These are phyloP conservation scores for Fagus sylvatica DNA, from an alignment of 306 rosid genomes.

Conservation along the genomic window DNA sequence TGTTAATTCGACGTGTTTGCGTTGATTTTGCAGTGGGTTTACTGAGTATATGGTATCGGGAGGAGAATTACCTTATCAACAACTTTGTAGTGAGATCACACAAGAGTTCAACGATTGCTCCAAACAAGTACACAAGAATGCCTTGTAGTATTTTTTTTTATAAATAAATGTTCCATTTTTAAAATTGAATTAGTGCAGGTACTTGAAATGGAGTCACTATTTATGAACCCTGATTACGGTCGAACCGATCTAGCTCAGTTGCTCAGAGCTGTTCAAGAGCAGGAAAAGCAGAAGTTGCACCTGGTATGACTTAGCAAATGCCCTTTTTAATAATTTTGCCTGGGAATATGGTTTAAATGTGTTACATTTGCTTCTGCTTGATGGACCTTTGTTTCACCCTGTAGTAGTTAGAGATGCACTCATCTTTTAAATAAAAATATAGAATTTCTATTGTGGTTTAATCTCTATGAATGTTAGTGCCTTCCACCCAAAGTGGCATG, in stretches of 20 bases:
- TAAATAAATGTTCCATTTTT: conserved; percentile 25
- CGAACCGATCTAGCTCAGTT: conserved; percentile 77
- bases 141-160: too few species aligned
- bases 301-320: conserved; percentile 47
- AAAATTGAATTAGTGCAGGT: conserved; percentile 49
- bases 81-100: conserved; percentile 79
- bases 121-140: conserved; percentile 38
- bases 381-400: neutral
- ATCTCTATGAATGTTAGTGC: neutral
- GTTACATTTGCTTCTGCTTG: too few species aligned
- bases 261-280: conserved; percentile 82
- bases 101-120: conserved; percentile 84
- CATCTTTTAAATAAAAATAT: neutral
- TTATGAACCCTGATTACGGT: conserved; percentile 52
- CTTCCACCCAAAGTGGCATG: too few species aligned
- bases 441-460: neutral
- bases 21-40: conserved; percentile 60
- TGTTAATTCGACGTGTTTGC: neutral
- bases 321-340: neutral
- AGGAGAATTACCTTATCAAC: conserved; percentile 64
- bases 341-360: neutral
- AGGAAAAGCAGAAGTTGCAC: conserved; percentile 78
- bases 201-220: conserved; percentile 61
- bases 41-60: conserved; percentile 66
- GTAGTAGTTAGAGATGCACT: neutral